A percentile compares a stretch with the other conserved stretches of the same genome.
Evolutionary conservation across 192 early-diverging fungal species (phyloP).

Genomic region (Chytriomyces hyalinus): DNA sequence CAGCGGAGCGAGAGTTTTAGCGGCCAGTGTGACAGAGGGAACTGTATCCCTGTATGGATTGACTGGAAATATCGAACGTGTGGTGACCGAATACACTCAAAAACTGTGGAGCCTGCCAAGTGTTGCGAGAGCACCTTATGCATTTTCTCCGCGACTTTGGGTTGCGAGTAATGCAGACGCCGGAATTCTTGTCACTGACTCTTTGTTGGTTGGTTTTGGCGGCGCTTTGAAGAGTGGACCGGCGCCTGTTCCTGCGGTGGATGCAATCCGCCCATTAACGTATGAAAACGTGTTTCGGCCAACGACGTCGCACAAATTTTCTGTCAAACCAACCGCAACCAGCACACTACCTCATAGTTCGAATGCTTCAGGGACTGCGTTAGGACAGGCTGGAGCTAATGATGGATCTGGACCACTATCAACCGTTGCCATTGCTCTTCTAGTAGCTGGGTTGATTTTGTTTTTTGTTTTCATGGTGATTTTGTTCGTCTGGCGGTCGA

Average conservation of each 20-base stretch:
- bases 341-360: neutral
- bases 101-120: neutral
- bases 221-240: neutral
- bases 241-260: neutral
- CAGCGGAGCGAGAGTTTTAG: neutral
- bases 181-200: neutral
- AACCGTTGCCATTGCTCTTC: neutral
- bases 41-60: neutral
- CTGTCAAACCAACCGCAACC: neutral
- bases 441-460: neutral
- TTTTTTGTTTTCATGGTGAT: neutral
- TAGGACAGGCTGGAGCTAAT: neutral
- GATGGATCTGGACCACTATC: neutral
- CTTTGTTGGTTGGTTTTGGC: conserved; percentile 9
- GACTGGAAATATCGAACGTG: neutral
- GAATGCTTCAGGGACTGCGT: neutral
- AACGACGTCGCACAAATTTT: neutral
- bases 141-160: conserved; percentile 23
- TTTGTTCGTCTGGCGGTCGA: neutral
- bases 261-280: neutral
- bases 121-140: conserved; percentile 7
- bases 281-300: neutral
- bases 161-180: too few species aligned
- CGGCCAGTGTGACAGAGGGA: neutral
- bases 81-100: neutral